A percentile compares a stretch with the other conserved stretches of the same genome.
Evolutionary conservation across 371 early-diverging fungal genomes (phyloP).

Genomic region (Mucor irregularis): DNA sequence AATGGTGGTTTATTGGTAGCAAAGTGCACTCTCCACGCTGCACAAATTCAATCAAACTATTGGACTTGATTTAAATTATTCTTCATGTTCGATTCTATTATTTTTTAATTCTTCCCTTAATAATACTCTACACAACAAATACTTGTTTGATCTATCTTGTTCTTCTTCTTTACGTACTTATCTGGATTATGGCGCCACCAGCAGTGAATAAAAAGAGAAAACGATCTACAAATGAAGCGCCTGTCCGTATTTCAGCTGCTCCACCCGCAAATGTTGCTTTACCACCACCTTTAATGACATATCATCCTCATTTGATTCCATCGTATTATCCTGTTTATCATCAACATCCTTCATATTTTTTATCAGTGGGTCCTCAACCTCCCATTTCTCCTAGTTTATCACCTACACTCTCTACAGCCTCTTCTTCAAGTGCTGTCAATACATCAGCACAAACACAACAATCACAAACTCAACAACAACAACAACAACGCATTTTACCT

Average conservation of each 20-base stretch:
- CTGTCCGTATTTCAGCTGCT: background rate
- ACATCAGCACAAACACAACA: background rate
- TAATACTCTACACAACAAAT: background rate
- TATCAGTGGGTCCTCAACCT: constrained; percentile 14
- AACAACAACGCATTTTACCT: constrained; percentile 5
- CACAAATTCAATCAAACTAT: constrained; percentile 5
- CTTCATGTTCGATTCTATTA: constrained; percentile 1
- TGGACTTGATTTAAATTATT: constrained; percentile 8
- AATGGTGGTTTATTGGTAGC: constrained; percentile 10
- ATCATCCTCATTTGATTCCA: constrained; percentile 12
- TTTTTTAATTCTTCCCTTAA: background rate
- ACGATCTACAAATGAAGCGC: background rate
- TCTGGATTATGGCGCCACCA: background rate
- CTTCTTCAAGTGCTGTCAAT: background rate
- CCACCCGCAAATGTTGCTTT: constrained; percentile 5
- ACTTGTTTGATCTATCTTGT: background rate
- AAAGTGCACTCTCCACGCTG: constrained; percentile 5
- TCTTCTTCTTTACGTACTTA: background rate
- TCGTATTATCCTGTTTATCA: constrained; percentile 22
- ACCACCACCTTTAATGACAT: constrained; percentile 17
- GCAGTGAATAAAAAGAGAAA: constrained; percentile 3
- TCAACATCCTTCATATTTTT: constrained; percentile 22
- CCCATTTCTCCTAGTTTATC: constrained; percentile 25
- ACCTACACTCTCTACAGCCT: constrained; percentile 5
- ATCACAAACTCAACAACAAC: background rate